phyloP scores from a whole-genome alignment of 2,329 filamentous ascomycete species.

The Xylariales sp. region DNA sequence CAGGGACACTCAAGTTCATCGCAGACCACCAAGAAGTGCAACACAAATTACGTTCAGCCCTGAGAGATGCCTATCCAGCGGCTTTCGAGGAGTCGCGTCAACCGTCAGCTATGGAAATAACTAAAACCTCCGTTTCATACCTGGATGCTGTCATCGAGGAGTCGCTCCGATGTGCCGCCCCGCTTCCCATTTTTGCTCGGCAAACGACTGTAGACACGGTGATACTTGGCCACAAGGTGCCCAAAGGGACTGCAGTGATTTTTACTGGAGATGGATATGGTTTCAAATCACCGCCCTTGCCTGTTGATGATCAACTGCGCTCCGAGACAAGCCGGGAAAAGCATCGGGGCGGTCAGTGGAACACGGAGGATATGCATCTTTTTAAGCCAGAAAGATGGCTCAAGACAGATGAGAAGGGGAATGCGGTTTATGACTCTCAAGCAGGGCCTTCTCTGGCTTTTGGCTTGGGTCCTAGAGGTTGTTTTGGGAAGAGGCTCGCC shows the following conservation, averaged over 20 bases:
- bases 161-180: conserved; percentile 66
- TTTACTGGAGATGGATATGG: conserved; percentile 36
- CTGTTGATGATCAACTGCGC: conserved; percentile 36
- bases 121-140: conserved; percentile 53
- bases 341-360: conserved; percentile 46
- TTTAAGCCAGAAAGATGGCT: conserved; percentile 20
- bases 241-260: conserved; percentile 61
- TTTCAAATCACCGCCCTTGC: conserved; percentile 42
- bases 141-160: conserved; percentile 77
- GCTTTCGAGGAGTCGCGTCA: conserved; percentile 11
- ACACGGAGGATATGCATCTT: conserved; percentile 53
- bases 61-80: conserved; percentile 11
- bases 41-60: conserved; percentile 10
- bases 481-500: conserved; percentile 17
- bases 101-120: conserved; percentile 12
- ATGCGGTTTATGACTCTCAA: conserved; percentile 11
- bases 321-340: conserved; percentile 51
- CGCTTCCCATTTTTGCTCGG: conserved; percentile 68
- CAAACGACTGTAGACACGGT: conserved; percentile 59
- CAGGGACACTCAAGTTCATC: conserved; percentile 17
- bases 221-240: conserved; percentile 61
- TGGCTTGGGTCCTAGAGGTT: conserved; percentile 14
- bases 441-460: conserved; percentile 16
- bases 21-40: conserved; percentile 13
- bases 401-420: conserved; percentile 11